These are phyloP conservation scores for Pseudohalonectria lignicola DNA, from an alignment of 2,329 filamentous ascomycete genomes.

Conservation along the genomic window DNA sequence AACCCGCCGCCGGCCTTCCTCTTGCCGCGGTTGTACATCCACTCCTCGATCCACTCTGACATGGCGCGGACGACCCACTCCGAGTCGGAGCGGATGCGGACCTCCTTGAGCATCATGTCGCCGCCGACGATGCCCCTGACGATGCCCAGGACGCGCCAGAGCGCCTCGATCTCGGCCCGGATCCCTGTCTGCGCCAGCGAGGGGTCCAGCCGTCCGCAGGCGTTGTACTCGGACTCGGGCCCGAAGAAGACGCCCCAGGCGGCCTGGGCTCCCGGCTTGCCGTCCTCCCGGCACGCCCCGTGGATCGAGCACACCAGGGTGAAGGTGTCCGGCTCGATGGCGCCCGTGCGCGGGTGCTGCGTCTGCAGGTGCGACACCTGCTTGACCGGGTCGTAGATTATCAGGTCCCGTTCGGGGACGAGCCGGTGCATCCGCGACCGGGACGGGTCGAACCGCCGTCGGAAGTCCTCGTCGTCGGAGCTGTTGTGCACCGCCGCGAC, in stretches of 20 bases:
- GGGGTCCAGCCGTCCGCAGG: neutral
- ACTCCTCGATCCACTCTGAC: slow-evolving; percentile 1
- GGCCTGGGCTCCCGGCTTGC: neutral
- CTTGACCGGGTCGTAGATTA: neutral
- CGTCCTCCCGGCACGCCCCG: neutral
- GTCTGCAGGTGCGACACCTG: neutral
- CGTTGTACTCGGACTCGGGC: neutral
- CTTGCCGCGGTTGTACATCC: neutral
- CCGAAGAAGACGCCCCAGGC: neutral
- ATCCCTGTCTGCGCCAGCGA: neutral
- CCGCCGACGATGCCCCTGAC: neutral
- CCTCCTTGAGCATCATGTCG: neutral
- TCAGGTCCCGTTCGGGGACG: neutral
- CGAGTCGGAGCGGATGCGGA: neutral
- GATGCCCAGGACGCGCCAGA: neutral
- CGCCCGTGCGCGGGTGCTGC: neutral
- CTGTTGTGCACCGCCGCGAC: too few species aligned
- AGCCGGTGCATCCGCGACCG: neutral
- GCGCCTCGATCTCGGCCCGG: neutral
- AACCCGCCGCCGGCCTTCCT: neutral
- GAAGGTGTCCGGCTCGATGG: neutral
- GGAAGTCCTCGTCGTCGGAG: too few species aligned
- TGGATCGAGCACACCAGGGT: neutral
- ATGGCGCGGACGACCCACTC: neutral
- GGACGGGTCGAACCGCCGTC: neutral